Evolutionary conservation across 768 basidiomycete species (phyloP), one percentile per base, ranked within the genome.

Genomic region (Trametes villosa): DNA sequence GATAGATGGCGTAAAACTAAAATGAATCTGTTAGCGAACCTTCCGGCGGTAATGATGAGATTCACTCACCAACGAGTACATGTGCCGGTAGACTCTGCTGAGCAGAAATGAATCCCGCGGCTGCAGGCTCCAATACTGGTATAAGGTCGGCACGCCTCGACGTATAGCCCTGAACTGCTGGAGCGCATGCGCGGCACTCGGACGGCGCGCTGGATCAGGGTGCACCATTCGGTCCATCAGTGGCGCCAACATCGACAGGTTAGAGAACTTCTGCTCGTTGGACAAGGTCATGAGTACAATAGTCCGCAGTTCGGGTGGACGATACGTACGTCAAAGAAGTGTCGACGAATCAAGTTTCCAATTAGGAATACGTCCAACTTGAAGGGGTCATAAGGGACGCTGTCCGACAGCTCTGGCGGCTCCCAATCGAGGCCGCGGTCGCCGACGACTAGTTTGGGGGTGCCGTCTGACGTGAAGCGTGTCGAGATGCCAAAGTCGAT

Each of bases 401-500:
- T 31, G 9, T 40, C 33, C 1, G 62, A 64, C 0, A 70, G 52
- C 45, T 69, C 69, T 3, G 70, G 70, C 4, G 57, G 50, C 13
- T 63, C 62, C 47, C 53, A 31, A 29, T 70, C 69, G 6, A 63
- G 57, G 0, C 68, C 69, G 4, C 36, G 24, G 4, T 24, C 18
- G 4, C 69, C 70, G 1, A 45, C 29, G 1, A 59, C 69, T 0
- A 65, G 47, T 26, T 34, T 56, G 8, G 38, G 29, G 7, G 22
- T 11, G 34, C 9, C 26, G 3, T 24, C 36, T 18, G 36, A 17
- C 18, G 36, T 17, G 47, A 71, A 65, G 11, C 30, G 50, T 0
- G 64, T 59, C 3, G 72, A 73, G 18, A 73, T 64, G 24, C 71
- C 71, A 36, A 69, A 71, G 62, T 73, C 72, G 20, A 71, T 51